These are phyloP conservation scores for Ogataea naganishii DNA, from an alignment of 805 yeast genomes.

Conservation along the genomic window DNA sequence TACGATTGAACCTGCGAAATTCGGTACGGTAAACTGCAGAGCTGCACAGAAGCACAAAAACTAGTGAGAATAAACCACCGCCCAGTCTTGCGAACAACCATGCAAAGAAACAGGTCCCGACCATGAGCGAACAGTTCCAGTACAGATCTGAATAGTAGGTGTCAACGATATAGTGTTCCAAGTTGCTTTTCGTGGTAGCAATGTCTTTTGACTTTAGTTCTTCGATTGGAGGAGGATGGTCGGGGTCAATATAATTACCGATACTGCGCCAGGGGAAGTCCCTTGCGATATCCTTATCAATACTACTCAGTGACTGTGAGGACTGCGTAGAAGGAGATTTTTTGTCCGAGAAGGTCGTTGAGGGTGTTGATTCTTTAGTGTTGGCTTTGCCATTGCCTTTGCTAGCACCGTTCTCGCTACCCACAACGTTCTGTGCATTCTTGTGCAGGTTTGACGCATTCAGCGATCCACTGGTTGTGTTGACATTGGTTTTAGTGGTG, in stretches of 20 bases:
- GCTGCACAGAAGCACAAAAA: slow-evolving; percentile 49
- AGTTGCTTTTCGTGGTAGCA: slow-evolving; percentile 18
- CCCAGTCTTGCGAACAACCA: slow-evolving; percentile 60
- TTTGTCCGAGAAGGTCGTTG: too few species aligned
- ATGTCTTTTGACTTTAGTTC: slow-evolving; percentile 9
- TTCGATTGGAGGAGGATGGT: slow-evolving; percentile 12
- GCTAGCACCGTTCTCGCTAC: too few species aligned
- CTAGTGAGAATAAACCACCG: slow-evolving; percentile 55
- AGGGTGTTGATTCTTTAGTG: too few species aligned
- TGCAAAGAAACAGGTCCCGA: slow-evolving; percentile 66
- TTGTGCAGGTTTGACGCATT: too few species aligned
- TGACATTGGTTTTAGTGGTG: too few species aligned
- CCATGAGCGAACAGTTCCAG: slow-evolving; percentile 53
- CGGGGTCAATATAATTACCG: slow-evolving; percentile 23
- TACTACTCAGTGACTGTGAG: too few species aligned
- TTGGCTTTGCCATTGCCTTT: too few species aligned
- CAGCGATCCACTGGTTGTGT: too few species aligned
- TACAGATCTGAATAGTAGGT: slow-evolving; percentile 66
- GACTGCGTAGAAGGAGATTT: too few species aligned
- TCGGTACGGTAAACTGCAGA: slow-evolving; percentile 65
- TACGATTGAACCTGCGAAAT: slow-evolving; percentile 66
- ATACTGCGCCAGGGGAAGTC: slow-evolving; percentile 27
- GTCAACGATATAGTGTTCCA: slow-evolving; percentile 57
- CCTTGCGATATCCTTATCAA: slow-evolving; percentile 1
- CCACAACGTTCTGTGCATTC: too few species aligned